Evolutionary conservation across 352 stramenopile genomes (phyloP), one percentile per base, ranked within the genome.

Genomic region (Saprolegnia diclina): DNA sequence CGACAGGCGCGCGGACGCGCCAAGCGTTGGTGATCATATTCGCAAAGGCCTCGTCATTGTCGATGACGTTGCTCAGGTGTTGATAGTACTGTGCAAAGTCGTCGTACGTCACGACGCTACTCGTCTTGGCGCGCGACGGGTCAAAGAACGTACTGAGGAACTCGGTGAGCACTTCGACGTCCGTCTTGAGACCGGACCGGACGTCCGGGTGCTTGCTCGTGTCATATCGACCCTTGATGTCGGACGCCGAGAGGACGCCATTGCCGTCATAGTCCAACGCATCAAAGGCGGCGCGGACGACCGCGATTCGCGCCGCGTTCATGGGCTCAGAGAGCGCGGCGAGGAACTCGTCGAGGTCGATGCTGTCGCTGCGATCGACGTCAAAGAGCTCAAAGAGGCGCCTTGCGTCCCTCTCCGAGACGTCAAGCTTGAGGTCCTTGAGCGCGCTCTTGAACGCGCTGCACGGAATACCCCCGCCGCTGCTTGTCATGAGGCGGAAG

Each of bases 401-500:
- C 10, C 64, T 52, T 16, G 74, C 50, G 54, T 77, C 71, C 46
- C 62, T 69, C 4, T 57, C 45, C 14, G 63, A 61, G 22, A 40
- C 48, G 29, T 57, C 45, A 6, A 69, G n/a, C 4, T 48, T 9
- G 16, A 62, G n/a, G 4, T 57, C 29, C 5, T 61, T 19, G 22
- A 69, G 53, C 53, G 63, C 26, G 7, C 62, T 80, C 22, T 84
- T 79, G 64, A 97, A 93, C 65, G 96, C 89, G 52, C 65, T 52
- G 18, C 92, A 64, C 71, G 81, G 88, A 32, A 97, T 71, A 9
- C 72, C 74, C 0, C 29, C 29, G 29, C 29, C 84, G 79, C 61
- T 84, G 90, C 44, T 80, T 76, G 64, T 95, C 67, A 90, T 84
- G 24, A 82, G 77, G 5, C 79, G 78, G 57, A 95, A 91, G 48